phyloP scores from a whole-genome alignment of 441 rosid species.

The Iberis amara region DNA sequence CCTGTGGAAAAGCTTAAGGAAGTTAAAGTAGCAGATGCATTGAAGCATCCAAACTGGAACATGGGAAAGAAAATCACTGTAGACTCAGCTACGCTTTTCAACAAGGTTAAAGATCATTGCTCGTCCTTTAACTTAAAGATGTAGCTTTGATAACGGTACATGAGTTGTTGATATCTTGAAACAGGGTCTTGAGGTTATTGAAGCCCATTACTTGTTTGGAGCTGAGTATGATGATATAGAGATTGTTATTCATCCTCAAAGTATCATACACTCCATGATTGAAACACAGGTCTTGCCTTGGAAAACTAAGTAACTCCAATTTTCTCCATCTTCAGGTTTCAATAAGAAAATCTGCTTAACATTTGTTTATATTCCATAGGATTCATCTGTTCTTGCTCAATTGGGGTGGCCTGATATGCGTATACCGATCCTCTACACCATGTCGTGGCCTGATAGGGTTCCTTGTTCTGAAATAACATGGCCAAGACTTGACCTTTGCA shows the following conservation, averaged over 20 bases:
- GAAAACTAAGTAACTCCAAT: not conserved
- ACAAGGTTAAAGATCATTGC: constrained; percentile 53
- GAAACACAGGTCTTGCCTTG: constrained; percentile 66
- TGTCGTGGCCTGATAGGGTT: constrained; percentile 94
- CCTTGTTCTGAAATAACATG: constrained; percentile 87
- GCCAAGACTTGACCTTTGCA: constrained; percentile 96
- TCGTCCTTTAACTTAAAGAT: too few species aligned
- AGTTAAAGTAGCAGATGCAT: constrained; percentile 86
- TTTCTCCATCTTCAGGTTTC: not conserved
- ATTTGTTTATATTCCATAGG: constrained; percentile 38
- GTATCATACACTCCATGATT: constrained; percentile 85
- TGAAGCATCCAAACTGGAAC: constrained; percentile 91
- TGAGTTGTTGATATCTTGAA: constrained; percentile 4
- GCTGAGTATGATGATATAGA: constrained; percentile 84
- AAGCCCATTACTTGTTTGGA: constrained; percentile 91
- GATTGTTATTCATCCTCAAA: constrained; percentile 87
- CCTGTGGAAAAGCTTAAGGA: constrained; percentile 88
- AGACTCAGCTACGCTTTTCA: constrained; percentile 94
- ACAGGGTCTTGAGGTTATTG: constrained; percentile 94
- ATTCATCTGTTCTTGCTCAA: constrained; percentile 88
- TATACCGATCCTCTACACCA: constrained; percentile 77
- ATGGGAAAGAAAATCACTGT: constrained; percentile 97
- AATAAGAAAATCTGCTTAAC: not conserved
- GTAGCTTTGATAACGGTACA: not conserved
- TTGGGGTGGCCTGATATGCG: constrained; percentile 98